phyloP scores from a whole-genome alignment of 2,329 filamentous ascomycete species.

The Madurella mycetomatis region DNA sequence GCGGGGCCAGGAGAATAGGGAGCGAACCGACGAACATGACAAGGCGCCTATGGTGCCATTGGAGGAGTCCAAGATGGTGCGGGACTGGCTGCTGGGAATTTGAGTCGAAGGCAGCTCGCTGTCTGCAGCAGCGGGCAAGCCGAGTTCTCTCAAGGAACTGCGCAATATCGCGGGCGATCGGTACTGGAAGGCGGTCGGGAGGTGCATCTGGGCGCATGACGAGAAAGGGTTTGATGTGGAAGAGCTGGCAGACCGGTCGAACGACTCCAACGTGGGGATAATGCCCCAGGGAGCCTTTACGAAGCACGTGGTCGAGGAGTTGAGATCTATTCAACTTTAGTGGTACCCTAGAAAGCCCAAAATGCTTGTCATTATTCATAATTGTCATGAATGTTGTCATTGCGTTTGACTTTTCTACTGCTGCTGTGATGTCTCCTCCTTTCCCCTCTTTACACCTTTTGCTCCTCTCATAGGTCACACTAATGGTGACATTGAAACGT shows the following conservation, averaged over 20 bases:
- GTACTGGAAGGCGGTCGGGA: constrained; percentile 21
- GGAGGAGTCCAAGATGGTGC: constrained; percentile 19
- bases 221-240: constrained; percentile 23
- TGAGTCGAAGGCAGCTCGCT: background rate
- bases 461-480: no score
- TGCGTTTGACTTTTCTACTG: no score
- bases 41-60: constrained; percentile 15
- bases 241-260: constrained; percentile 21
- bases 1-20: constrained; percentile 3
- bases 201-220: constrained; percentile 26
- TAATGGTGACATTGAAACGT: no score
- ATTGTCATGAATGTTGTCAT: no score
- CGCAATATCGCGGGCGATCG: constrained; percentile 20
- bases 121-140: constrained; percentile 8
- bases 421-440: no score
- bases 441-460: no score
- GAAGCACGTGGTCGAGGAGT: constrained; percentile 23
- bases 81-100: constrained; percentile 24
- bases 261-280: constrained; percentile 20
- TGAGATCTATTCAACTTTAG: constrained; percentile 18
- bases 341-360: background rate
- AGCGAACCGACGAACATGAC: background rate
- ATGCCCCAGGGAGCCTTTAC: constrained; percentile 24
- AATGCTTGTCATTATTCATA: background rate
- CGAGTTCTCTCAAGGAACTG: constrained; percentile 22